These are phyloP conservation scores for Lasiodiplodia hormozganensis DNA, from an alignment of 2,329 filamentous ascomycete genomes.

Conservation along the genomic window DNA sequence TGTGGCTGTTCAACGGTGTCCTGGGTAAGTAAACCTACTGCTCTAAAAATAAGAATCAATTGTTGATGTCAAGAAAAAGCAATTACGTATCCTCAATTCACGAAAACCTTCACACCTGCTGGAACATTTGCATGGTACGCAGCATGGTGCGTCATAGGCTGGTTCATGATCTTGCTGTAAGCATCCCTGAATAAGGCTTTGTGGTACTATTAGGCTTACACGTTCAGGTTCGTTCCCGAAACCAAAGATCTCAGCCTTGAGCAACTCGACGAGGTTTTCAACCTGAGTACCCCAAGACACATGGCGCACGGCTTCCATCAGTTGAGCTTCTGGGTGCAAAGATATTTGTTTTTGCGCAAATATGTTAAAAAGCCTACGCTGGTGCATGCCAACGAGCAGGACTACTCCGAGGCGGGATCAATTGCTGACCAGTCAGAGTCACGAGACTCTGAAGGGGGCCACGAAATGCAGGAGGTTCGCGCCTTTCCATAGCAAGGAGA, in stretches of 20 bases:
- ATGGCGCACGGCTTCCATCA: not conserved
- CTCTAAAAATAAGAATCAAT: not conserved
- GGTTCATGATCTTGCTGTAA: slow-evolving; percentile 49
- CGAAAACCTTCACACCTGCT: slow-evolving; percentile 54
- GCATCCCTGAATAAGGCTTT: too few species aligned
- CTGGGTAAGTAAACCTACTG: slow-evolving; percentile 51
- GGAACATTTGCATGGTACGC: slow-evolving; percentile 65
- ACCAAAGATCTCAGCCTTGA: slow-evolving; percentile 48
- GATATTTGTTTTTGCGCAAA: not conserved
- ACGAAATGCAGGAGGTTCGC: not conserved
- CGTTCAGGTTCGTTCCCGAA: slow-evolving; percentile 53
- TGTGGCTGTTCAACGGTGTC: slow-evolving; percentile 64
- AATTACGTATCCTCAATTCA: slow-evolving; percentile 46
- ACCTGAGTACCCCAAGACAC: slow-evolving; percentile 50
- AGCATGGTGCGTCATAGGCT: slow-evolving; percentile 60
- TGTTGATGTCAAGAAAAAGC: slow-evolving; percentile 46
- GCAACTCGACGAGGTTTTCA: slow-evolving; percentile 60
- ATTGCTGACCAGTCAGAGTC: not conserved
- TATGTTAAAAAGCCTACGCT: not conserved
- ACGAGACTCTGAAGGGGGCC: not conserved
- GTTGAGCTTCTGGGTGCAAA: not conserved
- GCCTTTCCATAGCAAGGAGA: not conserved
- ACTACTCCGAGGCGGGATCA: not conserved
- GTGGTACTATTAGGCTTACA: not conserved
- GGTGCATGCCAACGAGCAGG: not conserved